These are phyloP conservation scores for Solanum habrochaites DNA, from an alignment of 257 asterid genomes.

Conservation along the genomic window DNA sequence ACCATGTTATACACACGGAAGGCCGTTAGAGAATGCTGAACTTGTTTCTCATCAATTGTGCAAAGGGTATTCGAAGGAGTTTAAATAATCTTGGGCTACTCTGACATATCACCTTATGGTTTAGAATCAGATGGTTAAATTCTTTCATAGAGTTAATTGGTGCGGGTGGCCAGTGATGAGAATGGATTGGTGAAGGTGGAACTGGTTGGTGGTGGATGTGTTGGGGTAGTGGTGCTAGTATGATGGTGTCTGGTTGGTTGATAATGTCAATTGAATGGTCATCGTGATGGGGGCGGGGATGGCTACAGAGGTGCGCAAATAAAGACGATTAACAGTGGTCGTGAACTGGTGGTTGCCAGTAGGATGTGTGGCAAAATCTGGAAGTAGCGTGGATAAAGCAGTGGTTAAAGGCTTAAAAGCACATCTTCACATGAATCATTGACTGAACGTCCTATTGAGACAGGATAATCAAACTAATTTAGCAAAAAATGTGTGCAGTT, in stretches of 20 bases:
- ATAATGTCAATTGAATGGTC: neutral
- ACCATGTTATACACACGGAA: neutral
- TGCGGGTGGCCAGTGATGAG: neutral
- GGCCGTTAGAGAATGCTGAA: neutral
- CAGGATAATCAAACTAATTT: neutral
- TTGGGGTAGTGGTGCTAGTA: neutral
- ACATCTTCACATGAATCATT: neutral
- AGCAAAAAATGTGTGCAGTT: neutral
- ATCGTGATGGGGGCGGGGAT: neutral
- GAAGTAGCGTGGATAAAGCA: neutral
- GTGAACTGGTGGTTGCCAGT: neutral
- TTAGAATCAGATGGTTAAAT: neutral
- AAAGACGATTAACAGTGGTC: neutral
- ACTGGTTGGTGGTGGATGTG: neutral
- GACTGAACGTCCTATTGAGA: neutral
- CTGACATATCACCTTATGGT: neutral
- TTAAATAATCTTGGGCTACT: neutral
- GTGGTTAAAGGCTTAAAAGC: neutral
- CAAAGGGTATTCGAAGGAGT: neutral
- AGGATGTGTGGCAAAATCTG: neutral
- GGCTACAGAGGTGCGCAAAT: neutral
- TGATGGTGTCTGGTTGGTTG: neutral
- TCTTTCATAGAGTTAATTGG: neutral
- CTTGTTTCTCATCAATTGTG: neutral
- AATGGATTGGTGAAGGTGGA: neutral